phyloP scores from a whole-genome alignment of 768 basidiomycete genomes.

The Tulasnella sp. region DNA sequence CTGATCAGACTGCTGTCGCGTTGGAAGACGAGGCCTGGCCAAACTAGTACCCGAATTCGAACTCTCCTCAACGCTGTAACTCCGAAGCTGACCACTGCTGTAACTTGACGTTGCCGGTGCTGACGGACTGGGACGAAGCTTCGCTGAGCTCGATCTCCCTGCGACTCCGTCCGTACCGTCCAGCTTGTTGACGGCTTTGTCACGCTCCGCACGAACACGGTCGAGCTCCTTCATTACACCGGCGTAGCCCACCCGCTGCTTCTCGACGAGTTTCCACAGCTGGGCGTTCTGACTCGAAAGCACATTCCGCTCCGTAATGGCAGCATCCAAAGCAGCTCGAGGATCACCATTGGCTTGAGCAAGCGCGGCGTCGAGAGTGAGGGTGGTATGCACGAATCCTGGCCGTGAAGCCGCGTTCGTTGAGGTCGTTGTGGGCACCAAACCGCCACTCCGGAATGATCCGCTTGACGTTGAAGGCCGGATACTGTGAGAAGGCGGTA shows the following conservation, averaged over 20 bases:
- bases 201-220: slow-evolving; percentile 69
- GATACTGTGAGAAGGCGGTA: too few relatives aligned
- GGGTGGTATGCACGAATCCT: slow-evolving; percentile 16
- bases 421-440: too few relatives aligned
- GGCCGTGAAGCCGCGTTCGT: neutral
- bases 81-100: slow-evolving; percentile 19
- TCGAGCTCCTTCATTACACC: slow-evolving; percentile 83
- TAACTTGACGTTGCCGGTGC: slow-evolving; percentile 12
- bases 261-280: slow-evolving; percentile 92
- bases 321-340: slow-evolving; percentile 53
- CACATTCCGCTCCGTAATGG: slow-evolving; percentile 67
- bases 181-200: slow-evolving; percentile 38
- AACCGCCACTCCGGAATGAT: too few relatives aligned
- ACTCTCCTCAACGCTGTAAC: slow-evolving; percentile 21
- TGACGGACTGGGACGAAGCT: slow-evolving; percentile 15
- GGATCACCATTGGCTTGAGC: slow-evolving; percentile 21
- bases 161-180: slow-evolving; percentile 11
- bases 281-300: slow-evolving; percentile 77
- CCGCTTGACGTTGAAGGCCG: too few relatives aligned
- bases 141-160: neutral
- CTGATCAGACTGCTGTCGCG: slow-evolving; percentile 15
- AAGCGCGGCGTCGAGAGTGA: slow-evolving; percentile 44
- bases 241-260: slow-evolving; percentile 81
- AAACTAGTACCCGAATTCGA: slow-evolving; percentile 32
- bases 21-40: neutral